A percentile compares a stretch with the other conserved stretches of the same genome.
Conservation (phyloP, 1,284 basidiomycete genomes). For the Heliocybe sulcata region DNA sequence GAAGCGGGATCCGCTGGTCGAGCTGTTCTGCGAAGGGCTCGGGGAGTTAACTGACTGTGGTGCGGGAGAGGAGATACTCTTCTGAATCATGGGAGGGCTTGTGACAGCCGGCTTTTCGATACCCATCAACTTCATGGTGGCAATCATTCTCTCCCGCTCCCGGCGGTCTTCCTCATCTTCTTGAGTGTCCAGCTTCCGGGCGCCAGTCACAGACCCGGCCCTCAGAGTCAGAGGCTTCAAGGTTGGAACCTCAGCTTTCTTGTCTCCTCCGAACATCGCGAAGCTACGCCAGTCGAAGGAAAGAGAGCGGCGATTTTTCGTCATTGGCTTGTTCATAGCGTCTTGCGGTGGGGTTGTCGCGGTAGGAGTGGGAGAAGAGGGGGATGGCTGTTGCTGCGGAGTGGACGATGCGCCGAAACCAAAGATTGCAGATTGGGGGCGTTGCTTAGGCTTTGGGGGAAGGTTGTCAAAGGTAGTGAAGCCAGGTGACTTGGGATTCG, state of each 20-base stretch:
- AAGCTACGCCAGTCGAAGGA: conserved; percentile 79
- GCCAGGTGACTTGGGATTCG: conserved; percentile 28
- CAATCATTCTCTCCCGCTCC: conserved; percentile 79
- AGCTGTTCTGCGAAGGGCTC: conserved; percentile 15
- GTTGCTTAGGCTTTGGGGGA: conserved; percentile 25
- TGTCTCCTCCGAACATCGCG: conserved; percentile 53
- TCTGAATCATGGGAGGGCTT: conserved; percentile 31
- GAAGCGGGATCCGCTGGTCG: conserved; percentile 40
- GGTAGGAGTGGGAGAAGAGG: conserved; percentile 29
- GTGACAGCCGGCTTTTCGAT: conserved; percentile 53
- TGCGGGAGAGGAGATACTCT: conserved; percentile 34
- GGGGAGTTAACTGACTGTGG: conserved; percentile 24
- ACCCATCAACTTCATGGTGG: conserved; percentile 90
- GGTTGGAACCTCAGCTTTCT: conserved; percentile 47
- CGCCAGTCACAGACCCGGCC: conserved; percentile 51
- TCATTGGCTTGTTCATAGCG: conserved; percentile 33
- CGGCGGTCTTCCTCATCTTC: conserved; percentile 86
- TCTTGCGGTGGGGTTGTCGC: conserved; percentile 19
- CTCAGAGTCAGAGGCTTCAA: conserved; percentile 70
- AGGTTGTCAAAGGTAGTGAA: conserved; percentile 21
- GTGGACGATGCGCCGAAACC: conserved; percentile 17
- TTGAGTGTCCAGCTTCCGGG: conserved; percentile 68
- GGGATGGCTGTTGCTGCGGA: conserved; percentile 25
- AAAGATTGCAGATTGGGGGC: conserved; percentile 56
- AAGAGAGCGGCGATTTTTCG: conserved; percentile 50